Evolutionary conservation across 2,329 filamentous ascomycete species (phyloP).

Genomic region (Sporothrix humicola): DNA sequence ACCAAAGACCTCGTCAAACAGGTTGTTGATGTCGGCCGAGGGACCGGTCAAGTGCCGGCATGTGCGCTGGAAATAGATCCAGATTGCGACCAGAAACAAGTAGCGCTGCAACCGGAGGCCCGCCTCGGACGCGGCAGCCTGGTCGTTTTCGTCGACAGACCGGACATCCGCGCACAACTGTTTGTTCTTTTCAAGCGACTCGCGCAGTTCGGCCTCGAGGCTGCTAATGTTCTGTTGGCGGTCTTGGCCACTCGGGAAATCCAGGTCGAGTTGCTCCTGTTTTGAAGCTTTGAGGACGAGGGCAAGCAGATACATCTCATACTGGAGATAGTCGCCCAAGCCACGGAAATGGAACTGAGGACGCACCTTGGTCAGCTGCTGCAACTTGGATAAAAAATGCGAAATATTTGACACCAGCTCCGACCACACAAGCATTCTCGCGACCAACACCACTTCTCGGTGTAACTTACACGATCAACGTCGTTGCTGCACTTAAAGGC

Average conservation of each 20-base stretch:
- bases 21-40: background rate
- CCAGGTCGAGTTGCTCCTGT: background rate
- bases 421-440: too few species aligned
- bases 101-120: constrained; percentile 29
- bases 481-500: constrained; percentile 24
- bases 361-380: background rate
- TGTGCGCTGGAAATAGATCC: constrained; percentile 35
- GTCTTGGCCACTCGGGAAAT: background rate
- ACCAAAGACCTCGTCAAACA: constrained; percentile 29
- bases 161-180: background rate
- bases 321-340: constrained; percentile 26
- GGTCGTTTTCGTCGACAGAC: background rate
- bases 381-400: too few species aligned
- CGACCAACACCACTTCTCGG: too few species aligned
- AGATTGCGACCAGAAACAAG: constrained; percentile 29
- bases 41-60: constrained; percentile 33
- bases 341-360: background rate
- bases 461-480: constrained; percentile 22
- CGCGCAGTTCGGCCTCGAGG: constrained; percentile 12
- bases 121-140: background rate
- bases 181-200: background rate
- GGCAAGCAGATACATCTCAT: constrained; percentile 27
- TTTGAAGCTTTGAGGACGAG: constrained; percentile 22
- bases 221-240: background rate
- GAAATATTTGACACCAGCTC: too few species aligned